Evolutionary conservation across 306 rosid species (phyloP), one percentile per base, ranked within the genome.

Genomic region (Lotus japonicus): DNA sequence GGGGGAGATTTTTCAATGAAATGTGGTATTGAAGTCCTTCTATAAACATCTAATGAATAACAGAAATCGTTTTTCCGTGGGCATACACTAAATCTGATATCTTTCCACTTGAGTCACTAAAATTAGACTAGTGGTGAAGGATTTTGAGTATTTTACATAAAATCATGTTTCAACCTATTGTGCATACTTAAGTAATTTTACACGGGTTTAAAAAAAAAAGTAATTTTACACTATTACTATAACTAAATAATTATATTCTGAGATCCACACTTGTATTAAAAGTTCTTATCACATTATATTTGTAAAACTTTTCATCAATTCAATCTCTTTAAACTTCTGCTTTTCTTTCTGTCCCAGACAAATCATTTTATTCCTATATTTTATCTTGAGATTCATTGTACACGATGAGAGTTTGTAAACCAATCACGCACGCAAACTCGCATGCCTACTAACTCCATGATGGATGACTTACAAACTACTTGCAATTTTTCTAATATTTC

Each of bases 351-450:
- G 57, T 57, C 16, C 36, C 19, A 6, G 33, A 35, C 59, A 26
- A 59, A 9, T 51, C 12, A 66, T 45, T 62, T 26, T 54, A 7
- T 53, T 54, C 12, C 12, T 21, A 59, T 72, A 50, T 33, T 33
- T 42, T 44, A 54, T 67, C 62, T 19, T 7, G 17, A 13, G 6
- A 41, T 36, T 67, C 55, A 19, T 10, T 13, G 7, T 13, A 50
- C 21, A 28, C 16, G 26, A 28, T 71, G 26, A 57, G 64, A 56
- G 18, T 45, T 58, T 23, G 31, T 16, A 67, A 44, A 61, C 58
- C 72, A 73, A 73, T 54, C 36, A 58, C 2, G 46, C n/a, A 67
- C 31, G 58, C 51, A 35, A 52, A 48, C 53, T 45, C 35, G 49
- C 44, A 49, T 2, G 48, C 73, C 58, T 28, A 39, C 55, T 31